phyloP scores from a whole-genome alignment of 768 basidiomycete genomes.

The Podaxis carcinomalis region DNA sequence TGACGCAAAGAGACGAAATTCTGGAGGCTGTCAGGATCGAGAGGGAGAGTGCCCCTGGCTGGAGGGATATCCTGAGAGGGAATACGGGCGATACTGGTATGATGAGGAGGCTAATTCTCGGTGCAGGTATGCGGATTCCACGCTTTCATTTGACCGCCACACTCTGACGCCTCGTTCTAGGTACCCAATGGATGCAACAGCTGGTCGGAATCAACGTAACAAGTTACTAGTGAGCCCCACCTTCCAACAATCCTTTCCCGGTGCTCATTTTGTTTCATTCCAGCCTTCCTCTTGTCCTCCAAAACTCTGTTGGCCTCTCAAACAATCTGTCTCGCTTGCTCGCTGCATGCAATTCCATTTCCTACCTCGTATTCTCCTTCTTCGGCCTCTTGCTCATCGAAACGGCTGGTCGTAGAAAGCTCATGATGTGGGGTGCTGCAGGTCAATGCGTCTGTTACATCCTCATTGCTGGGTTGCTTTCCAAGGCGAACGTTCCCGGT shows the following conservation, averaged over 20 bases:
- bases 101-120: constrained; percentile 37
- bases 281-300: constrained; percentile 44
- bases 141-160: not conserved
- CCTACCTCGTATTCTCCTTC: constrained; percentile 46
- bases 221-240: constrained; percentile 39
- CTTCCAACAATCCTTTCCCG: not conserved
- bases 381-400: constrained; percentile 42
- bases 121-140: constrained; percentile 29
- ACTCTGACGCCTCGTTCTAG: constrained; percentile 17
- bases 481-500: constrained; percentile 26
- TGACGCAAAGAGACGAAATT: constrained; percentile 36
- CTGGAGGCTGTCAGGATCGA: constrained; percentile 41
- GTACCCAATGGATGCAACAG: constrained; percentile 51
- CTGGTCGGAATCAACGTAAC: constrained; percentile 49
- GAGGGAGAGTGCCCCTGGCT: constrained; percentile 34
- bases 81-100: constrained; percentile 41
- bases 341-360: constrained; percentile 48
- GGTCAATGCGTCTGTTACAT: constrained; percentile 45
- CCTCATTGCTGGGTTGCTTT: constrained; percentile 38
- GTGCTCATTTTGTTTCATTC: not conserved
- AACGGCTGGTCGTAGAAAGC: constrained; percentile 41
- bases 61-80: constrained; percentile 37
- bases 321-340: constrained; percentile 45
- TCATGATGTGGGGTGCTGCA: constrained; percentile 52
- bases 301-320: constrained; percentile 47